Percentiles rank a stretch among this genome's conserved stretches.
Evolutionary conservation across 495 filamentous ascomycete species (phyloP).

Genomic region (Aspergillus egyptiacus): DNA sequence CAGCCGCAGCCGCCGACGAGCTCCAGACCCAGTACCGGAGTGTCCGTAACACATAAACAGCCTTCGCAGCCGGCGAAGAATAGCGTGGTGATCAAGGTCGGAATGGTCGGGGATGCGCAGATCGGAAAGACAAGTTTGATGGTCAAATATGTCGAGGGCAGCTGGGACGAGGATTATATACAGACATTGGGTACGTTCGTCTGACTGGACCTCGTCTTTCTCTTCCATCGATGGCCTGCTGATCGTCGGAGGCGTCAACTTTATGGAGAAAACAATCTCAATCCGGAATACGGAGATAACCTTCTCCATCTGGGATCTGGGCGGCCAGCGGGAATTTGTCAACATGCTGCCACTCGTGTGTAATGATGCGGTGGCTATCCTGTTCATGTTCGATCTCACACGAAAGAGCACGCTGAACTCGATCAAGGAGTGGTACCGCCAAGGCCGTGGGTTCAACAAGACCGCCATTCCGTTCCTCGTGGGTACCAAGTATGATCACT

Average conservation of each 20-base stretch:
- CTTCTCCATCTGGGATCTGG: conserved; percentile 98
- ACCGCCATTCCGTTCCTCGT: conserved; percentile 96
- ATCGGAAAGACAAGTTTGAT: conserved; percentile 98
- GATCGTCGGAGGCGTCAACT: conserved; percentile 69
- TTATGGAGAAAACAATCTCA: conserved; percentile 99
- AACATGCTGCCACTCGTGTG: conserved; percentile 99
- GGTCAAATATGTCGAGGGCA: conserved; percentile 99
- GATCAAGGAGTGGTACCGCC: conserved; percentile 99
- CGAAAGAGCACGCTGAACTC: conserved; percentile 96
- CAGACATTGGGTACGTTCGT: conserved; percentile 75
- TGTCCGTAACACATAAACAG: conserved; percentile 40
- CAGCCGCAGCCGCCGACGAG: conserved; percentile 34
- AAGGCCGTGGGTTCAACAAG: conserved; percentile 98
- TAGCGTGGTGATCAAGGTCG: conserved; percentile 97
- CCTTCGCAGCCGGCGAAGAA: conserved; percentile 53
- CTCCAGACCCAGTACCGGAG: conserved; percentile 47
- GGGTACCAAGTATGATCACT: conserved; percentile 97
- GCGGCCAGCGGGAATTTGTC: conserved; percentile 96
- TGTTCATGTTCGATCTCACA: conserved; percentile 99
- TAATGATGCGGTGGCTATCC: conserved; percentile 95
- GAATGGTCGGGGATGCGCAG: conserved; percentile 98
- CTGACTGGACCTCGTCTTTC: background rate
- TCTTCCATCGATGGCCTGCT: background rate
- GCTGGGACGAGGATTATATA: conserved; percentile 99
- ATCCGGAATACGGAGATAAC: conserved; percentile 99